Evolutionary conservation across 257 asterid genomes (phyloP), one percentile per base, ranked within the genome.

Genomic region (Ligustrum vulgare): DNA sequence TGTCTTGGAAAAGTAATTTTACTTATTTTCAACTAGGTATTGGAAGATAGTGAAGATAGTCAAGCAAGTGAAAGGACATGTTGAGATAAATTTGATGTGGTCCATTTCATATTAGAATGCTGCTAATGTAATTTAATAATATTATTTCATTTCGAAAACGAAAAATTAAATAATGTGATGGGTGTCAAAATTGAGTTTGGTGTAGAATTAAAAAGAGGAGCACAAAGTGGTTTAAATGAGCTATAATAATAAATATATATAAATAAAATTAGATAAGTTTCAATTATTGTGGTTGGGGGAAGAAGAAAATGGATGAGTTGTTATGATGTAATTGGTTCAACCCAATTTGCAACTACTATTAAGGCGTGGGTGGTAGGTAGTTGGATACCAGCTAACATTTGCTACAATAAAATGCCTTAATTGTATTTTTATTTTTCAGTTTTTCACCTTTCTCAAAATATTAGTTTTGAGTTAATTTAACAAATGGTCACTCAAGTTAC

Each of bases 291-390:
- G 16, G 47, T 41, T 41, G 47, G 47, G 13, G 31, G 47, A 15
- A 18, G 51, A 31, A 66, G 64, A 8, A 18, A 34, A 3, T 41
- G n/a, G 62, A 79, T 60, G 1, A 73, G 47, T 41, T 13, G 72
- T 75, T n/a, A 4, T 15, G 54, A 2, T 2, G 11, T 41, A 41
- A 41, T 41, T 41, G 47, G 47, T 12, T 9, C 47, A 41, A 11
- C 47, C 15, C 47, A 41, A 41, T 15, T 41, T 41, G 47, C 15
- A 10, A 2, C 47, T 2, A 45, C 54, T 15, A 45, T 45, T 45
- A 45, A 45, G 35, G 70, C 71, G 77, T 73, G 67, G 76, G 28
- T 81, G 84, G 81, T 25, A 77, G 81, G 78, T 81, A 71, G 77
- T 60, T 28, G 37, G 68, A 60, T 28, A 18, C 36, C 72, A 58